Base-by-base conservation (phyloP, 2,329 filamentous ascomycete genomes). In the Fusarium devonianum region DNA sequence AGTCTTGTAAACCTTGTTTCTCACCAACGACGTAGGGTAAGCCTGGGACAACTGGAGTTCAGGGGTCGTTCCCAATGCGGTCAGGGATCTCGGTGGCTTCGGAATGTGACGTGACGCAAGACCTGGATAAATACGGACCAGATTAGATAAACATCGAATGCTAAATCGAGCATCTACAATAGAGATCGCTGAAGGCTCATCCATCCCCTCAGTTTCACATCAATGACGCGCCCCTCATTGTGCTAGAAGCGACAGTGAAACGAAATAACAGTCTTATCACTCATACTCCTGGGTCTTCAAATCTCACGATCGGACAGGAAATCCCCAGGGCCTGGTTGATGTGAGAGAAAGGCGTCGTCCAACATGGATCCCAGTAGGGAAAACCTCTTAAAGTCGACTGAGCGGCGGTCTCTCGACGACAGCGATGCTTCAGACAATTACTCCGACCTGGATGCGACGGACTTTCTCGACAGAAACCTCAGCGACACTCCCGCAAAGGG, bases 391-490 rank as follows among this genome's bases (percentile, higher is more conserved):
- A 48, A 49, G 5, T 43, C 56, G 30, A 58, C 53, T 26, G 51
- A 59, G n/a, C 42, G 60, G 12, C 35, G 49, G 6, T 64, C 62
- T 14, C 41, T 49, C 18, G 63, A 67, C 18, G 62, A 41, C 7
- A 57, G 60, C 36, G 55, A 68, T 21, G 60, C 56, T 30, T 58
- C 60, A 18, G 63, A 65, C 34, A 54, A 56, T 19, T 53, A 58
- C 17, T 70, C 67, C 10, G 69, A 70, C 28, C 54, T 69, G 21
- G 69, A 70, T n/a, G 58, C 59, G 11, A 68, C 62, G 26, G 67
- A 69, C 13, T 68, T 66, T 37, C 64, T 69, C 19, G 41, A 61
- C 43, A 62, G 49, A 12, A 53, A 58, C 37, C 36, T 41, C 13
- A 18, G 35, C 11, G 42, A 43, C 22, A 10, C 47, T 7, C 41